These are phyloP conservation scores for Candida cerambycidarum DNA, from an alignment of 805 yeast species.

Conservation along the genomic window DNA sequence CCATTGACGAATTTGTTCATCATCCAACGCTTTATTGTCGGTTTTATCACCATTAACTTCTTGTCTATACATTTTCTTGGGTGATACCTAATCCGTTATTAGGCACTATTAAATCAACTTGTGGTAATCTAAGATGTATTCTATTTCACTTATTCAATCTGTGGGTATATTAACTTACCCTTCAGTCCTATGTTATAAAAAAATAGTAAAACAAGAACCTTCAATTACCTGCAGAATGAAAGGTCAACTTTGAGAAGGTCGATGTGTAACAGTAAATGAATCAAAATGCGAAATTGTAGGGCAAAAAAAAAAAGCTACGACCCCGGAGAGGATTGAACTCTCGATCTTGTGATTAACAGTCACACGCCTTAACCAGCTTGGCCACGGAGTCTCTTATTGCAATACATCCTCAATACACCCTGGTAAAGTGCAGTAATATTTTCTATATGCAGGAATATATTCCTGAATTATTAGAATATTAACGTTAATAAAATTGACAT, in stretches of 20 bases:
- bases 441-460: background rate
- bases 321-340: conserved; percentile 22
- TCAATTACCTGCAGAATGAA: background rate
- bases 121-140: too few species aligned
- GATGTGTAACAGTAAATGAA: background rate
- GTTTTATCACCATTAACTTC: conserved; percentile 5
- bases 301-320: conserved; percentile 12
- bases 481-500: too few species aligned
- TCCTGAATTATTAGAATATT: too few species aligned
- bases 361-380: conserved; percentile 22
- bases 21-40: conserved; percentile 36
- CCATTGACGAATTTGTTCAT: conserved; percentile 87
- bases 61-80: background rate
- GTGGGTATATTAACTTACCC: too few species aligned
- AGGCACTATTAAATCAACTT: background rate
- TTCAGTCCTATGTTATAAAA: background rate
- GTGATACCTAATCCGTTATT: background rate
- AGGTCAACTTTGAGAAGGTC: background rate
- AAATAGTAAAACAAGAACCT: background rate
- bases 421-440: too few species aligned
- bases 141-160: too few species aligned
- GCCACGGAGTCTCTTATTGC: conserved; percentile 17
- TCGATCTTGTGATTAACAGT: conserved; percentile 21
- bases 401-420: background rate
- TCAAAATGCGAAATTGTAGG: background rate